Base-by-base conservation (phyloP, 1,139 yeast genomes). In the Geotrichum carabidarum region DNA sequence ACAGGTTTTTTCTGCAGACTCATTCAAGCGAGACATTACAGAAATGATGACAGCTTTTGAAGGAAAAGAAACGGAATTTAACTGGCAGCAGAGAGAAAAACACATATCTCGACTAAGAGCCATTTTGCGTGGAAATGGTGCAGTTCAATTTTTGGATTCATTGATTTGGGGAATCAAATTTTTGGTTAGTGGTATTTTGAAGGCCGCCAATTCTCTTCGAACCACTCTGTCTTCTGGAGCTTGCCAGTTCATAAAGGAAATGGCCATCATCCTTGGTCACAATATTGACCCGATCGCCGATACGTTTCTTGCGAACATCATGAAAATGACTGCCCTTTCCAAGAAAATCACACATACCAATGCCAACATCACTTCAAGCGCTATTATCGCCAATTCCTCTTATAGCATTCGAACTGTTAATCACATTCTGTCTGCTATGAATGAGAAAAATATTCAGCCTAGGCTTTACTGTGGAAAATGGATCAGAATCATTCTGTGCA, bases 21-120 rank as follows among this genome's bases (percentile, higher is more conserved):
- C 70, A 3, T 60, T 81, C 15, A 59, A 64, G 14, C 65, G 66
- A 22, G 73, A 74, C 38, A 59, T 79, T 22, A 77, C 73, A 34
- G 61, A 64, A 3, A 62, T 79, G 63, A 51, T 69, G 12, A 58
- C 70, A 0, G 68, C 69, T 14, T 88, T 93, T 64, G 78, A 77
- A n/a, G 84, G 83, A 1, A 89, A 84, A 63, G 99, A 94, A 68
- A 85, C 95, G 0, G 99, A 94, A 65, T 78, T 77, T 58, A 93
- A 93, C 65, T 93, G 99, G 99, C 72, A 76, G 30, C 63, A 67
- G 1, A 77, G 99, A 64, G 97, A 91, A 63, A 77, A 78, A 55
- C 74, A 73, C 55, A 78, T 90, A 1, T 64, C 78, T 1, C 77
- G 75, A 52, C 65, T 89, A 41, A 75, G 97, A 55, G 74, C 78